A percentile compares a stretch with the other conserved stretches of the same genome.
These are phyloP conservation scores for Salvia hispanica DNA, from an alignment of 257 asterid genomes.

Conservation along the genomic window DNA sequence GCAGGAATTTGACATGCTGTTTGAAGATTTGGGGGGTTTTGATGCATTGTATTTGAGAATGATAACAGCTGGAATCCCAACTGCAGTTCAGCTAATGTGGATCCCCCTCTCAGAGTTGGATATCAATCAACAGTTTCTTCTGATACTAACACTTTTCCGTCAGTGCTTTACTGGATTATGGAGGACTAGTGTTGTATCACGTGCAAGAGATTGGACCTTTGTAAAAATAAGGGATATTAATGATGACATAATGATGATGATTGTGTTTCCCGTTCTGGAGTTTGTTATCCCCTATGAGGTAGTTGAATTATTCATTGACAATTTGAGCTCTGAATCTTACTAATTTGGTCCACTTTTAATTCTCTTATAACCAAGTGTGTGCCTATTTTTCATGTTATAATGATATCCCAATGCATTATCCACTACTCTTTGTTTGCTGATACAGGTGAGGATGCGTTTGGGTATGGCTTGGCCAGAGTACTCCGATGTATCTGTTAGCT, in stretches of 20 bases:
- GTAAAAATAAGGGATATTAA: slow-evolving; percentile 49
- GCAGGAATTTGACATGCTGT: slow-evolving; percentile 83
- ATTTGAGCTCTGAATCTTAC: slow-evolving; percentile 12
- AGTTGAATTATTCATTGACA: slow-evolving; percentile 29
- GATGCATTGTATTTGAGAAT: slow-evolving; percentile 88
- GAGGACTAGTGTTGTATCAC: slow-evolving; percentile 50
- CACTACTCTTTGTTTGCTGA: slow-evolving; percentile 20
- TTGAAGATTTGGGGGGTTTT: slow-evolving; percentile 93
- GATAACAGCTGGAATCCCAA: slow-evolving; percentile 80
- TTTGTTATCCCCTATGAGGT: slow-evolving; percentile 83
- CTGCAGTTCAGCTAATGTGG: slow-evolving; percentile 92
- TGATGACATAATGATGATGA: slow-evolving; percentile 82
- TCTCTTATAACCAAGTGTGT: slow-evolving; percentile 6
- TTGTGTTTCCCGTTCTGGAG: slow-evolving; percentile 82
- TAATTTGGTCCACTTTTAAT: slow-evolving; percentile 22
- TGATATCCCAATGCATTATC: slow-evolving; percentile 26
- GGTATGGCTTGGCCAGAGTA: slow-evolving; percentile 99
- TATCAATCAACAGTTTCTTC: slow-evolving; percentile 64
- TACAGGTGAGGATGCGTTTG: slow-evolving; percentile 68
- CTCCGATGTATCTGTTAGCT: slow-evolving; percentile 60
- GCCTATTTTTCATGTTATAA: slow-evolving; percentile 26
- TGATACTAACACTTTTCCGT: slow-evolving; percentile 52
- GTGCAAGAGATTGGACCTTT: slow-evolving; percentile 53
- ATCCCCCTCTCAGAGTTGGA: slow-evolving; percentile 85
- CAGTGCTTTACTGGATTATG: slow-evolving; percentile 66